Conservation (phyloP, 192 early-diverging fungal genomes). For the Rhizophagus sp. region DNA sequence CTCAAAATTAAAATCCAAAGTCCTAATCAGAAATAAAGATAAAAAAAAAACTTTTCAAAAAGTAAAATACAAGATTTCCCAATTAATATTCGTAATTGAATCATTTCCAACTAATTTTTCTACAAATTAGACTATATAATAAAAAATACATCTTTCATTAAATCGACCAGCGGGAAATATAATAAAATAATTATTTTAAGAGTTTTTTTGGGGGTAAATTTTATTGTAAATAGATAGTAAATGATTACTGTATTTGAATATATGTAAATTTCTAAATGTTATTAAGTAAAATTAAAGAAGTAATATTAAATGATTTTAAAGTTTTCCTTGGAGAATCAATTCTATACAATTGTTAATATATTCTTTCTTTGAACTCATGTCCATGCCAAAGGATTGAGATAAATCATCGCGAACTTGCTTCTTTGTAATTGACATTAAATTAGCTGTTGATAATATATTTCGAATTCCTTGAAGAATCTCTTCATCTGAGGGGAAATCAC, state of each 20-base stretch:
- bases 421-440: slow-evolving; percentile 98
- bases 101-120: no score
- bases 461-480: slow-evolving; percentile 66
- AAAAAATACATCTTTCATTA: background rate
- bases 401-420: slow-evolving; percentile 96
- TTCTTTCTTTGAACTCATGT: slow-evolving; percentile 79
- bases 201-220: background rate
- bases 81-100: no score
- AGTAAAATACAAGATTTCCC: background rate
- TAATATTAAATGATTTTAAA: slow-evolving; percentile 1
- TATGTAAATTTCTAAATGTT: background rate
- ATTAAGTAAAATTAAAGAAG: background rate
- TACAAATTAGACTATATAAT: background rate
- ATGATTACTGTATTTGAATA: background rate
- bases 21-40: background rate
- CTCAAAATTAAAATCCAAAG: no score
- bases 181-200: background rate
- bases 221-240: background rate
- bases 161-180: background rate
- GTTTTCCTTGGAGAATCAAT: slow-evolving; percentile 25
- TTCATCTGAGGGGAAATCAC: slow-evolving; percentile 59
- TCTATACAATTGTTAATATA: slow-evolving; percentile 90
- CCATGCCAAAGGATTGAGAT: slow-evolving; percentile 75
- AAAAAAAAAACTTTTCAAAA: background rate
- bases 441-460: slow-evolving; percentile 81